A percentile compares a stretch with the other conserved stretches of the same genome.
Evolutionary conservation across 1,284 basidiomycete genomes (phyloP).

Genomic region (Apiotrichum domesticum): DNA sequence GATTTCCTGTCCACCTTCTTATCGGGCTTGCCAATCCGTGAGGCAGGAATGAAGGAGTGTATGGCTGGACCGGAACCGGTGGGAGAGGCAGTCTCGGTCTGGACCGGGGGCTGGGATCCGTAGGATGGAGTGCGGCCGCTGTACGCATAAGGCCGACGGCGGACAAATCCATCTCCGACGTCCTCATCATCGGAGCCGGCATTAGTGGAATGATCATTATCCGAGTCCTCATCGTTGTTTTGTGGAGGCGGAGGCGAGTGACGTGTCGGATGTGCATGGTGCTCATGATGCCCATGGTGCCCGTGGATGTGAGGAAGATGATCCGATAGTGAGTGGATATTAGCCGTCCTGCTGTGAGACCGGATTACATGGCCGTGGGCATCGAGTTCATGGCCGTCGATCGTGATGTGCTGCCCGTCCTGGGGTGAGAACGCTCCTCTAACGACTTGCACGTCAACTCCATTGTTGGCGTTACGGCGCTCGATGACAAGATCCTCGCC

Average conservation of each 20-base stretch:
- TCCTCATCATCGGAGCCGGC: constrained; percentile 13
- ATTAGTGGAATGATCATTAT: constrained; percentile 16
- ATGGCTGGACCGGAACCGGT: background rate
- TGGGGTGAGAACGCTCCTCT: background rate
- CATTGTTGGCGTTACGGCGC: constrained; percentile 53
- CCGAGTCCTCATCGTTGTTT: too few species aligned
- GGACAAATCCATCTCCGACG: constrained; percentile 10
- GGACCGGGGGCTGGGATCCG: background rate
- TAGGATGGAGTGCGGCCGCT: constrained; percentile 1
- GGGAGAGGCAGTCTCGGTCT: background rate
- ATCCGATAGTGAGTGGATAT: too few species aligned
- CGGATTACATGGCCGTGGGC: too few species aligned
- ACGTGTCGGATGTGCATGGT: too few species aligned
- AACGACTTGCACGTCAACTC: constrained; percentile 22
- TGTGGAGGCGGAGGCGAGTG: too few species aligned
- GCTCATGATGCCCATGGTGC: background rate
- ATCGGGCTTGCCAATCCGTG: constrained; percentile 2
- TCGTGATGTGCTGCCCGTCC: background rate
- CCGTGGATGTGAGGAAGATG: background rate
- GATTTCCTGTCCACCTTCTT: constrained; percentile 1
- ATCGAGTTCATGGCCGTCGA: background rate
- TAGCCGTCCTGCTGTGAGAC: too few species aligned
- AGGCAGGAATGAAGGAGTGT: constrained; percentile 17
- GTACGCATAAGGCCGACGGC: constrained; percentile 1
- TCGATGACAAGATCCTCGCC: constrained; percentile 64